Conservation (phyloP, 163 green algal genomes). For the Scenedesmus sp. region DNA sequence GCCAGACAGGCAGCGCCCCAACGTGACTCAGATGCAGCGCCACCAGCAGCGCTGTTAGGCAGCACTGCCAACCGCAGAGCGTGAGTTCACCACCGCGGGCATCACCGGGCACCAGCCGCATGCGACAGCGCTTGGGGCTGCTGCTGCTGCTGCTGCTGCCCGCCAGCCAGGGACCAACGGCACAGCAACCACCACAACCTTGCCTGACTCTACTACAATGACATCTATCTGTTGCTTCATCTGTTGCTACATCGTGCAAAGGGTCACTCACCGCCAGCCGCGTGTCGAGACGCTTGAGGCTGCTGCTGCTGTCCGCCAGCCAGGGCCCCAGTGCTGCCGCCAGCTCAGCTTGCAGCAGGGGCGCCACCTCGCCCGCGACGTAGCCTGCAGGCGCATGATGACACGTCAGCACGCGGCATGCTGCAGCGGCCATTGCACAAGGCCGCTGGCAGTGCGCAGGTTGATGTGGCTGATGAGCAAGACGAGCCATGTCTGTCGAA, state of each 20-base stretch:
- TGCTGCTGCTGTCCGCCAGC: conserved; percentile 61
- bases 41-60: no score
- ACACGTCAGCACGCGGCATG: no score
- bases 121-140: conserved; percentile 57
- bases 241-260: not conserved
- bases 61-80: no score
- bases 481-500: no score
- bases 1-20: conserved; percentile 60
- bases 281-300: conserved; percentile 61
- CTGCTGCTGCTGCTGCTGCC: conserved; percentile 61
- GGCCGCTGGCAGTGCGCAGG: no score
- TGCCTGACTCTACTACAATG: no score
- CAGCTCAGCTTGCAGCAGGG: conserved; percentile 33
- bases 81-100: no score
- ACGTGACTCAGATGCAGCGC: not conserved
- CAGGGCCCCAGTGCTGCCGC: conserved; percentile 45
- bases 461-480: no score
- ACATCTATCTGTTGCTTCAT: no score
- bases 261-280: conserved; percentile 62
- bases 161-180: conserved; percentile 57
- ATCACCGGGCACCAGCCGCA: conserved; percentile 60
- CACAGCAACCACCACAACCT: no score
- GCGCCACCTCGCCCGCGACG: not conserved
- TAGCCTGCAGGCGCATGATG: not conserved
- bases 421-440: no score